Percentiles rank a stretch among this genome's conserved stretches.
Conservation (phyloP, 208 protist genomes). For the Naegleria fowleri region DNA sequence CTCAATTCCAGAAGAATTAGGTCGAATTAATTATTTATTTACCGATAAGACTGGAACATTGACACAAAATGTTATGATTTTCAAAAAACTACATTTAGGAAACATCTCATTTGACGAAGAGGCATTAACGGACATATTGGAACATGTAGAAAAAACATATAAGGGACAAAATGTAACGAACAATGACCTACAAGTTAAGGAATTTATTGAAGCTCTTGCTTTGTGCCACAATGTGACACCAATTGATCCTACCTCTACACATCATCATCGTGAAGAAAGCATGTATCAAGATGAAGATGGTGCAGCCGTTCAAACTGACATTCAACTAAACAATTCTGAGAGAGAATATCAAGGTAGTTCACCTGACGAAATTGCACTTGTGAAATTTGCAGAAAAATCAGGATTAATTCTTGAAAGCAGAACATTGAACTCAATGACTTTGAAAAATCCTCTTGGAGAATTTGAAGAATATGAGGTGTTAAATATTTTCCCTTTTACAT, state of each 20-base stretch:
- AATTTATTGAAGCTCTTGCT: conserved; percentile 72
- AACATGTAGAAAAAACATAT: conserved; percentile 26
- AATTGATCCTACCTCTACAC: conserved; percentile 46
- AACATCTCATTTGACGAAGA: conserved; percentile 47
- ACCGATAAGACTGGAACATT: conserved; percentile 91
- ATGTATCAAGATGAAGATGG: conserved; percentile 40
- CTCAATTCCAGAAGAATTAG: conserved; percentile 89
- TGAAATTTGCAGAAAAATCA: conserved; percentile 80
- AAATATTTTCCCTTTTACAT: conserved; percentile 95
- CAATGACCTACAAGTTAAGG: conserved; percentile 46
- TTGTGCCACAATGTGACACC: conserved; percentile 95
- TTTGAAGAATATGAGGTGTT: conserved; percentile 78
- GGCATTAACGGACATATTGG: conserved; percentile 36
- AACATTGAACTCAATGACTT: background rate
- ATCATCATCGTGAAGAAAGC: background rate
- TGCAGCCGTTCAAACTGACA: background rate
- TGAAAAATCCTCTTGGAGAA: background rate
- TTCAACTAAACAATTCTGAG: background rate
- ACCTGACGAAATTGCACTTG: conserved; percentile 89
- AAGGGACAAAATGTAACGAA: background rate
- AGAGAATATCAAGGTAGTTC: conserved; percentile 75
- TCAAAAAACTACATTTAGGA: conserved; percentile 67
- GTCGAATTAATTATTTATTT: conserved; percentile 62
- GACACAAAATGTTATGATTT: conserved; percentile 86
- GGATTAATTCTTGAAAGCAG: conserved; percentile 53